Evolutionary conservation across 129 eudicot species (phyloP), one percentile per base, ranked within the genome.

Genomic region (Saussurea involucrata): DNA sequence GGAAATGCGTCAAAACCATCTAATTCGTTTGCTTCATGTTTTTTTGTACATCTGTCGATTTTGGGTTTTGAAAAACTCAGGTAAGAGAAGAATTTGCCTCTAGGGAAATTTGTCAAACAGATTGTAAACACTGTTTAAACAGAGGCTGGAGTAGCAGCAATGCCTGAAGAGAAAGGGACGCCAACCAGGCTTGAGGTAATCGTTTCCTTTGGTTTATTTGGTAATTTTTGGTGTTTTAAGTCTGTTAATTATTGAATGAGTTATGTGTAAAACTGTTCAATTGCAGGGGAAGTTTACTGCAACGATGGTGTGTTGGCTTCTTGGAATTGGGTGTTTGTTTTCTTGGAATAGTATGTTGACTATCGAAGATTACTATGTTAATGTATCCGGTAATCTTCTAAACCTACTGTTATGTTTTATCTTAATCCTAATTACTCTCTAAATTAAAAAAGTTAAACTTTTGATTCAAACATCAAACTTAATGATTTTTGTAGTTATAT

Each of bases 321-420:
- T 89, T 27, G 94, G 94, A 66, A 80, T 76, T 68, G 91, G 94
- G 46, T 82, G 90, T 63, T 84, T 85, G 9, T 78, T 89, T 79
- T 66, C 86, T 4, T 89, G 94, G 94, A 86, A 89, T 37, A 89
- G 91, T 69, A 89, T 86, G 94, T 66, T 89, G 71, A 84, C 91
- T 5, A 84, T 89, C 0, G 84, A 79, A 75, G 93, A 89, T 75
- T 89, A 89, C 61, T 89, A 89, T 33, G 74, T 66, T 46, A 49
- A 20, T 33, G 37, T 89, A 71, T n/a, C n/a, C n/a, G n/a, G n/a
- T n/a, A n/a, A n/a, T n/a, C n/a, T n/a, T n/a, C n/a, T n/a, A n/a
- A n/a, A n/a, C n/a, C n/a, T n/a, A n/a, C n/a, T n/a, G n/a, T n/a
- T n/a, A n/a, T n/a, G n/a, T n/a, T n/a, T n/a, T n/a, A n/a, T n/a